Base-by-base conservation (phyloP, 2,329 filamentous ascomycete genomes). In the Geoglossum cookeanum region DNA sequence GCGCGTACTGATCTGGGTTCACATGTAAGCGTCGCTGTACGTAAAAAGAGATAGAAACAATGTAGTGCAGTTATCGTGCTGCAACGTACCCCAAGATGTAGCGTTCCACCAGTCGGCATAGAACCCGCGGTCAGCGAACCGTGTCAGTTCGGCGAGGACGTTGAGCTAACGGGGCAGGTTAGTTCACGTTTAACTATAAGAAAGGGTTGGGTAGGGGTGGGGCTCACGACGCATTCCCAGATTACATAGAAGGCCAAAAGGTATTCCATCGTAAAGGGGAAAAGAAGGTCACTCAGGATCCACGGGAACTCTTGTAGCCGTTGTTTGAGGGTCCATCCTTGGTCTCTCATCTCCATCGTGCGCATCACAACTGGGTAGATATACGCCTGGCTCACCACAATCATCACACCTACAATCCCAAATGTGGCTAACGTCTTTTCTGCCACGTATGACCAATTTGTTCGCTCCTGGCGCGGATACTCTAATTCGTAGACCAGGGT, bases 401-500 rank as follows among this genome's bases (percentile, higher is more conserved):
- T 83, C 86, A 90, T 90, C 60, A 88, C 79, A 64, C 83, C 81
- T 44, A 89, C 78, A 58, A 86, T 74, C 5, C 85, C 85, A 59
- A 89, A 78, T 15, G 81, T 83, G 1, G 85, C 85, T 0, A 75
- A 73, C 1, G 75, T 70, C 67, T 90, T 90, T 67, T 90, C 85
- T 5, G 77, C 75, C 3, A 87, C 83, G 64, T 90, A 90, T 61
- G 72, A 74, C 84, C 84, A 88, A 68, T 85, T 81, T 61, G 87
- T 84, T 3, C 68, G 72, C 17, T 85, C 78, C 48, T 78, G 75
- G n/a, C 84, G 77, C 1, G 86, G 85, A 64, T 90, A 90, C 63
- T 86, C 81, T 49, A 86, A 75, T 66, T 91, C 86, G 66, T 90
- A 91, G 13, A 89, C 83, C 3, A 89, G 71, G 0, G 85, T 90